A percentile compares a stretch with the other conserved stretches of the same genome.
These are phyloP conservation scores for Ophiocordyceps camponoti-floridani DNA, from an alignment of 2,329 filamentous ascomycete genomes.

Conservation along the genomic window DNA sequence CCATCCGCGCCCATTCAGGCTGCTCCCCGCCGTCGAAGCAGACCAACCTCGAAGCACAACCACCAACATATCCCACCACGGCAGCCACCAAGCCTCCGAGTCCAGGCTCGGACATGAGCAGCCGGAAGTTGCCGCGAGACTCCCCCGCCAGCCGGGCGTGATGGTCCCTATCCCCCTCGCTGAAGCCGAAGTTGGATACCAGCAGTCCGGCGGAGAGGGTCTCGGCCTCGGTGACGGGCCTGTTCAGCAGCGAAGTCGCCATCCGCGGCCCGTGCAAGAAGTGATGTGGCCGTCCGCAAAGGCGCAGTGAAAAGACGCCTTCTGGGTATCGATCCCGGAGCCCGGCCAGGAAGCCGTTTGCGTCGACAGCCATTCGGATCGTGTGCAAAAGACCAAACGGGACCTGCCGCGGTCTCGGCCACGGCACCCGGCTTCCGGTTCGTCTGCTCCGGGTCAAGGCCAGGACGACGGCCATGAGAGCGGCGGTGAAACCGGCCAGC, in stretches of 20 bases:
- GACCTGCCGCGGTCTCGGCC: conserved; percentile 8
- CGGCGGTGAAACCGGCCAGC: conserved; percentile 5
- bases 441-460: neutral
- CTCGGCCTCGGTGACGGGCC: conserved; percentile 10
- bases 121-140: conserved; percentile 9
- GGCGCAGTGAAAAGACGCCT: conserved; percentile 16
- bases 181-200: conserved; percentile 14
- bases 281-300: conserved; percentile 15
- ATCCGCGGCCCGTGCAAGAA: conserved; percentile 16
- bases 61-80: conserved; percentile 8
- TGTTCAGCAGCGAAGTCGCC: conserved; percentile 10
- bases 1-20: conserved; percentile 18
- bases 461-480: conserved; percentile 1
- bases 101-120: conserved; percentile 9
- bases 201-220: conserved; percentile 10
- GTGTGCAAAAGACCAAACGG: conserved; percentile 14
- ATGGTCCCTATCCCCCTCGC: conserved; percentile 11
- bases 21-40: conserved; percentile 21
- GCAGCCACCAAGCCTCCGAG: conserved; percentile 7
- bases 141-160: conserved; percentile 12
- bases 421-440: no score
- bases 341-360: conserved; percentile 11
- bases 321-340: conserved; percentile 13
- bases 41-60: conserved; percentile 11
- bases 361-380: conserved; percentile 12